Percentiles rank a stretch among this genome's conserved stretches.
Evolutionary conservation across 768 basidiomycete species (phyloP).

Genomic region (Tephrocybe sp.): DNA sequence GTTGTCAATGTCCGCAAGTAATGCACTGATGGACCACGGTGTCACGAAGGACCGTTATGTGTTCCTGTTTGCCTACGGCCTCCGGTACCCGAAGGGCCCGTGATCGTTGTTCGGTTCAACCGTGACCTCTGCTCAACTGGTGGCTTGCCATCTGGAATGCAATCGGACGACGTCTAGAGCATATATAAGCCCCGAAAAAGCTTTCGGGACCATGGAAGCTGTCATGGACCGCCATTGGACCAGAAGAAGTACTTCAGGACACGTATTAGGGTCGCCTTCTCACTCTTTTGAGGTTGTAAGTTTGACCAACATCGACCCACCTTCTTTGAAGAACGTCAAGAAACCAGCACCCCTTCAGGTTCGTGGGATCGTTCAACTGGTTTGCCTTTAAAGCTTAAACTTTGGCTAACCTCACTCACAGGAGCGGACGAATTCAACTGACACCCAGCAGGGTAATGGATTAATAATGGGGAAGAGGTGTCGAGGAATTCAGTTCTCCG

Average conservation of each 20-base stretch:
- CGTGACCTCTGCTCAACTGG: not conserved
- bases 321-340: not conserved
- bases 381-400: too few relatives aligned
- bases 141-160: not conserved
- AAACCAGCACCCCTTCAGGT: slow-evolving; percentile 1
- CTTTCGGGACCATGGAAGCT: not conserved
- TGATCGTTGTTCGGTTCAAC: too few relatives aligned
- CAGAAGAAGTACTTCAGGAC: not conserved
- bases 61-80: too few relatives aligned
- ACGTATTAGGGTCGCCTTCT: not conserved
- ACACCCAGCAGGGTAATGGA: too few relatives aligned
- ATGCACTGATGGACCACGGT: too few relatives aligned
- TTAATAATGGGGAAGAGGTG: not conserved
- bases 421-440: slow-evolving; percentile 3
- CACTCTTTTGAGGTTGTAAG: not conserved
- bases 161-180: not conserved
- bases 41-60: too few relatives aligned
- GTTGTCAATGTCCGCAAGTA: too few relatives aligned
- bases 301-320: not conserved
- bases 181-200: not conserved
- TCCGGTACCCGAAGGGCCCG: too few relatives aligned
- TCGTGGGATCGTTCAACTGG: not conserved
- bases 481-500: not conserved
- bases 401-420: not conserved
- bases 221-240: not conserved